phyloP scores from a whole-genome alignment of 2,329 filamentous ascomycete genomes.

The Diplodia scrobiculata region DNA sequence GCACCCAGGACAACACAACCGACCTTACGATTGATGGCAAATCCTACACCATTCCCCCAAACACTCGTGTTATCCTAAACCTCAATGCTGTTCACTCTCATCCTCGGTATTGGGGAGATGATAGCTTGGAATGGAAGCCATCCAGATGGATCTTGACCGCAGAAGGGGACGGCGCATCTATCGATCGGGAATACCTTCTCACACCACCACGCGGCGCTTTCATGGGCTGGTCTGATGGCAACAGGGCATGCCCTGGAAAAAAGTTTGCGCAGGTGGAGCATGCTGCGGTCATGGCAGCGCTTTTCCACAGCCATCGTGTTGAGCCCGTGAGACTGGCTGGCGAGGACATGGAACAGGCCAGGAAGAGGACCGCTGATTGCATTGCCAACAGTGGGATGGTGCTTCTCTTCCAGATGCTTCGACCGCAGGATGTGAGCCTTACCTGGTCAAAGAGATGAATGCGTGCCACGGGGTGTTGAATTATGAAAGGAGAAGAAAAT shows the following conservation, averaged over 20 bases:
- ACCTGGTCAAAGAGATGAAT: slow-evolving; percentile 17
- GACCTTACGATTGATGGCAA: slow-evolving; percentile 4
- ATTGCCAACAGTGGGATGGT: slow-evolving; percentile 31
- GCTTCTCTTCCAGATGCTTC: slow-evolving; percentile 32
- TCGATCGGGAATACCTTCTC: slow-evolving; percentile 20
- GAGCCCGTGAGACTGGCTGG: slow-evolving; percentile 28
- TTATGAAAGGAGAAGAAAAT: too few species aligned
- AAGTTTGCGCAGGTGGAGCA: slow-evolving; percentile 36
- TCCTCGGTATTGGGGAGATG: slow-evolving; percentile 36
- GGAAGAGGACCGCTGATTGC: slow-evolving; percentile 22
- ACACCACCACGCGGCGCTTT: slow-evolving; percentile 30
- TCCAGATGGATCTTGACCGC: slow-evolving; percentile 40
- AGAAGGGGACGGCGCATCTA: background rate
- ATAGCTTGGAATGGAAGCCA: slow-evolving; percentile 39
- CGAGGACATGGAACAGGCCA: slow-evolving; percentile 31
- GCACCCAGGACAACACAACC: slow-evolving; percentile 32
- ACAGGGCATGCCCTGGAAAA: slow-evolving; percentile 35
- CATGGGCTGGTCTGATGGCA: slow-evolving; percentile 33
- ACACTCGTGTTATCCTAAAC: slow-evolving; percentile 32
- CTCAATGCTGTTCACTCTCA: slow-evolving; percentile 38
- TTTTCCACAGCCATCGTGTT: slow-evolving; percentile 32
- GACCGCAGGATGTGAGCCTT: slow-evolving; percentile 30
- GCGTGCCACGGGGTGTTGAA: too few species aligned
- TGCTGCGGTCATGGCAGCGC: slow-evolving; percentile 31
- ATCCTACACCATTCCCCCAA: slow-evolving; percentile 28